phyloP scores from a whole-genome alignment of 108 stramenopile species.

The Mayamaea pseudoterrestris region DNA sequence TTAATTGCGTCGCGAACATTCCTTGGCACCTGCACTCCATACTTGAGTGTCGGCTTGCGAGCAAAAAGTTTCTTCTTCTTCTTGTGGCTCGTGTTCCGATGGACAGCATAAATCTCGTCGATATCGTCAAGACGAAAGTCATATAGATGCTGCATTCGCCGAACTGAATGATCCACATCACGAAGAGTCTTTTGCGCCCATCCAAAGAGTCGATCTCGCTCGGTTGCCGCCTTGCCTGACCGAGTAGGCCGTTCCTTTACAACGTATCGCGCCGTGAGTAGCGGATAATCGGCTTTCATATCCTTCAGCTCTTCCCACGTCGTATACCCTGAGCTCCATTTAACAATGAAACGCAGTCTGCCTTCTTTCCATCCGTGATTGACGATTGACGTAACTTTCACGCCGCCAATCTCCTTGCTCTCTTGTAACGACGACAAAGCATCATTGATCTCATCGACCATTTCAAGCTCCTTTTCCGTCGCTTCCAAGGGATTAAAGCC shows the following conservation, averaged over 20 bases:
- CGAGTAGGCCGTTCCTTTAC: no score
- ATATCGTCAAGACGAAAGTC: no score
- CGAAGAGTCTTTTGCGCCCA: not conserved
- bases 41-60: not conserved
- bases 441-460: not conserved
- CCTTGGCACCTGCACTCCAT: not conserved
- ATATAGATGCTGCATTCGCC: not conserved
- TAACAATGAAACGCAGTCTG: not conserved
- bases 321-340: no score
- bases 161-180: not conserved
- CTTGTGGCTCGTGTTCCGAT: not conserved
- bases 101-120: not conserved
- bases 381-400: not conserved
- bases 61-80: not conserved
- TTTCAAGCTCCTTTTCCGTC: not conserved
- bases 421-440: not conserved
- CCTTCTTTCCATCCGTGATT: not conserved
- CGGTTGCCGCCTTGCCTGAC: no score
- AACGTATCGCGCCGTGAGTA: no score
- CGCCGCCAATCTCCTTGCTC: not conserved
- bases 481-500: not conserved
- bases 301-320: no score
- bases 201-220: no score
- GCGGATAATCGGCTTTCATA: no score
- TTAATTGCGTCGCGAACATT: conserved; percentile 9